Base-by-base conservation (phyloP, 257 asterid genomes). In the Apocynum venetum region DNA sequence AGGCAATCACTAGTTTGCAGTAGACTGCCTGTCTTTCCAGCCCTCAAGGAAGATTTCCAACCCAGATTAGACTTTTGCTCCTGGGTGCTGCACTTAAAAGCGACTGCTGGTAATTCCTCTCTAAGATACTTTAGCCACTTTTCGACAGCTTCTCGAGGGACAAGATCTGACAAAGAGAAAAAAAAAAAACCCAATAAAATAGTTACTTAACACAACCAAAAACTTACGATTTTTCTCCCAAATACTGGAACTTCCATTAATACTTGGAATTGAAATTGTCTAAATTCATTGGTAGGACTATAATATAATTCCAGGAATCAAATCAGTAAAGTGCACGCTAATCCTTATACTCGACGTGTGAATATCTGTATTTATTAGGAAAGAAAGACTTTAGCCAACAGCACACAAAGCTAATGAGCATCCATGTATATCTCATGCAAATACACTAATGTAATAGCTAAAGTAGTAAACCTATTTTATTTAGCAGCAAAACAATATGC, bases 81-180 rank as follows among this genome's bases (percentile, higher is more conserved):
- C 85, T 93, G 99, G 70, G 99, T 95, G 84, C 96, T 95, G 85
- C 96, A 90, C 82, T 93, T 95, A 70, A 95, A 95, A 72, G 98
- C 97, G 83, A 93, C 96, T 65, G 99, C 59, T 20, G 99, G 99
- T 72, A 91, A 79, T 85, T 95, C 99, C 86, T 93, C 99, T 72
- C 97, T 88, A 6, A 93, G 92, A 87, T 95, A 95, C 85, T 88
- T 89, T 79, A 95, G 97, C 98, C 98, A 95, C 87, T 93, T 95
- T 79, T 93, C 98, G 75, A 76, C 97, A 79, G 97, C 86, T 88
- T 95, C 99, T 75, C 91, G 90, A 3, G 99, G 99, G 57, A 95
- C 94, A 81, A 95, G 98, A 89, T 95, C 99, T 95, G 91, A 41
- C 51, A 76, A 41, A 31, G 53, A 70, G 74, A 56, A 35, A 5